Evolutionary conservation across 2,329 filamentous ascomycete species (phyloP).

Genomic region (Byssoonygena ceratinophila): DNA sequence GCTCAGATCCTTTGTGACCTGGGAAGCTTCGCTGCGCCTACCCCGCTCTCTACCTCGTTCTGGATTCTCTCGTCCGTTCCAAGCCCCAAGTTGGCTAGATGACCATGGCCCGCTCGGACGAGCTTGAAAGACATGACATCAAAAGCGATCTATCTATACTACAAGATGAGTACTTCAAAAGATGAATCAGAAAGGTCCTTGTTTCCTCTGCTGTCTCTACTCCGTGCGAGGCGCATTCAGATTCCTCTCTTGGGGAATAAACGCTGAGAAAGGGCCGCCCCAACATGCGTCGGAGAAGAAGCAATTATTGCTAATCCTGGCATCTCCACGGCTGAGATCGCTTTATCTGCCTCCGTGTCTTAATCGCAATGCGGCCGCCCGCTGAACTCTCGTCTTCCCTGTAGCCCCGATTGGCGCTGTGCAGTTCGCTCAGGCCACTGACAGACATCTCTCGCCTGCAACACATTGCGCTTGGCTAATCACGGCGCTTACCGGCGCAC

Average conservation of each 20-base stretch:
- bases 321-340: not conserved
- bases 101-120: no score
- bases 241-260: no score
- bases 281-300: not conserved
- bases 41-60: not conserved
- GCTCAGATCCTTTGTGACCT: not conserved
- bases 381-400: not conserved
- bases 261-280: not conserved
- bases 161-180: no score
- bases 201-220: no score
- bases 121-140: no score
- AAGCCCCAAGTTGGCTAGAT: no score
- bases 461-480: constrained; percentile 3
- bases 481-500: not conserved
- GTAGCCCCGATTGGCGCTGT: constrained; percentile 2
- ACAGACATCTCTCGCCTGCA: not conserved
- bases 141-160: no score
- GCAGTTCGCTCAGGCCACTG: not conserved
- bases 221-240: no score
- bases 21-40: not conserved
- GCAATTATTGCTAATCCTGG: constrained; percentile 5
- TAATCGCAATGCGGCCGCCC: not conserved
- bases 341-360: not conserved
- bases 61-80: not conserved
- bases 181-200: no score